Evolutionary conservation across 2,329 filamentous ascomycete species (phyloP), one percentile per base, ranked within the genome.

Genomic region (Pseudonectria buxi): DNA sequence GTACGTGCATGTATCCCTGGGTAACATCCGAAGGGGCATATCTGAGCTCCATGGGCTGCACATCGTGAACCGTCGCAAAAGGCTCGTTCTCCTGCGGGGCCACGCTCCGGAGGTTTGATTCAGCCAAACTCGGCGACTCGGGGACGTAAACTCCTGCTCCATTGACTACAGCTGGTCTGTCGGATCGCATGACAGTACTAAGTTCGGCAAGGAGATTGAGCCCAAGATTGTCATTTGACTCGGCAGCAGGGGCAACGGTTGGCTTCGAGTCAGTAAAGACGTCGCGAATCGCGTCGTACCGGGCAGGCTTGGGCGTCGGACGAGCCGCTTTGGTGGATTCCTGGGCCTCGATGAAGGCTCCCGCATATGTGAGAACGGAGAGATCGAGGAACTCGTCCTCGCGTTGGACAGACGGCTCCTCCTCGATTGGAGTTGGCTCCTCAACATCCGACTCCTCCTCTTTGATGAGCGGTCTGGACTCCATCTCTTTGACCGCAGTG

Each of bases 231-330:
- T 38, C 40, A 22, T 51, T 50, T 11, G 40, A 38, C 10, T 56
- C 52, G 4, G 45, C 39, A 6, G 47, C 39, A 3, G 56, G 53
- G 10, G 51, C 34, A 12, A 55, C 38, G 5, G 46, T 44, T 14
- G 62, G 58, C 37, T 57, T 60, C 7, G 58, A 53, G 35, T 60
- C 52, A 10, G 59, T 60, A 41, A 67, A 67, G 22, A 67, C 58
- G 38, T 67, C 64, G n/a, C 58, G 57, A 33, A 61, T 61, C n/a
- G 58, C 58, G 41, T 61, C 58, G 33, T 61, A 61, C 32, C 55
- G 54, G 33, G 55, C 54, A 18, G 49, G 50, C 39, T 61, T 61
- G 2, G 58, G 47, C 3, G 49, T 44, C 18, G 53, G 43, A 12
- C 48, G 46, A 6, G 51, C 44, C 4, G 43, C 43, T 32, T 52